Base-by-base conservation (phyloP, 169 alveolate species). In the Plasmodium vinckei region DNA sequence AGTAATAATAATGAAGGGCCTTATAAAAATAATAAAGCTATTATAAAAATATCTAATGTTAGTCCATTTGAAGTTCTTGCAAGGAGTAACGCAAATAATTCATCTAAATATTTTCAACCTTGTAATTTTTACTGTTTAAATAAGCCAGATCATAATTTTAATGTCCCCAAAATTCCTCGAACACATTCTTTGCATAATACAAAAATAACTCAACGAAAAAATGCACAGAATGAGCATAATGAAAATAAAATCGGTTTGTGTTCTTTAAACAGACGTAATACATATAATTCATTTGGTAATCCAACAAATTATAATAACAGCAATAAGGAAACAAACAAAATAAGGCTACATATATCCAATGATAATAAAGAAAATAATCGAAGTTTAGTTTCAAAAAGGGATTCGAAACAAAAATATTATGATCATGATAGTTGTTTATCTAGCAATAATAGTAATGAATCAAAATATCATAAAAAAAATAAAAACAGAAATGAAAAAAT, bases 21-120 rank as follows among this genome's bases (percentile, higher is more conserved):
- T 7, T 19, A 44, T 21, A 23, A 33, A 9, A 46, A 57, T 23
- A 77, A 77, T 39, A 77, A 68, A 46, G 88, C 88, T n/a, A 64
- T 44, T 65, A 77, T 77, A 77, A 77, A 77, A 77, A 77, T 77
- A 25, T 57, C 88, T 13, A 77, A 15, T 15, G 19, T 63, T 49
- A 77, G 72, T 23, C 88, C 88, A 47, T 56, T 12, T 56, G 33
- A 39, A 72, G 33, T 3, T 21, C 65, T 13, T 77, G 27, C 65
- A 61, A 21, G 39, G 25, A 13, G 47, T 19, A 49, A 42, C 10
- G 2, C 53, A 27, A 23, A 77, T 39, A 15, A 64, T 61, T 51
- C 56, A 13, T 56, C 72, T 54, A 21, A 12, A 25, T 25, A 44
- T 56, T 44, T 67, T 7, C 46, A 73, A 7, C 27, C 88, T 15